Evolutionary conservation across 371 early-diverging fungal species (phyloP).

Genomic region (Zychaea mexicana): DNA sequence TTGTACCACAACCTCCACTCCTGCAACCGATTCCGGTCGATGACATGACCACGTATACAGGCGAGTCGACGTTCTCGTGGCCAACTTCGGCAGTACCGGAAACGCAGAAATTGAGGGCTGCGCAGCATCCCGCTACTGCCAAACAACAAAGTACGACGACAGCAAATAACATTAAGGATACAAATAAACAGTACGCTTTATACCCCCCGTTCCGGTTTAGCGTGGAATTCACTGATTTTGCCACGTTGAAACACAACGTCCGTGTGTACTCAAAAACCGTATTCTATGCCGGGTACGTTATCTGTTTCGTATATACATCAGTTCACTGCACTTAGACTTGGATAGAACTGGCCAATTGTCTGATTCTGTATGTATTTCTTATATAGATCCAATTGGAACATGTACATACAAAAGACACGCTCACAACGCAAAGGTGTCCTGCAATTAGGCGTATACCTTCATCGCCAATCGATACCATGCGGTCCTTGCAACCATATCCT

Average conservation of each 20-base stretch:
- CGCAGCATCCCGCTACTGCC: neutral
- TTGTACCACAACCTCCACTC: neutral
- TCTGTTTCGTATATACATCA: slow-evolving; percentile 4
- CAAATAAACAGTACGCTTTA: slow-evolving; percentile 26
- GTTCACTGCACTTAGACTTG: no score
- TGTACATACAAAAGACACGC: slow-evolving; percentile 57
- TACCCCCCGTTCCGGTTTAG: slow-evolving; percentile 64
- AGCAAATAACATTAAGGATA: neutral
- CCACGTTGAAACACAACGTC: slow-evolving; percentile 33
- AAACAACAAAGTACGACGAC: neutral
- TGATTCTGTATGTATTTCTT: no score
- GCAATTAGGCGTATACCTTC: slow-evolving; percentile 57
- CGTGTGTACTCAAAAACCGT: slow-evolving; percentile 51
- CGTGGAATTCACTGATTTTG: slow-evolving; percentile 52
- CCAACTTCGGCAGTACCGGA: neutral
- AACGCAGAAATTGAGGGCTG: neutral
- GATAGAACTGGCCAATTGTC: no score
- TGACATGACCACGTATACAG: slow-evolving; percentile 57
- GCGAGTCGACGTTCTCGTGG: slow-evolving; percentile 27
- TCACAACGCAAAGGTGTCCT: slow-evolving; percentile 40
- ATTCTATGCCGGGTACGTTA: slow-evolving; percentile 59
- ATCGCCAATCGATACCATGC: slow-evolving; percentile 49
- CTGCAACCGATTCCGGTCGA: slow-evolving; percentile 45
- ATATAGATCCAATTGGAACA: slow-evolving; percentile 64
- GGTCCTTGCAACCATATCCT: slow-evolving; percentile 15